Base-by-base conservation (phyloP, 2,329 filamentous ascomycete genomes). In the Neopestalotiopsis sp. region DNA sequence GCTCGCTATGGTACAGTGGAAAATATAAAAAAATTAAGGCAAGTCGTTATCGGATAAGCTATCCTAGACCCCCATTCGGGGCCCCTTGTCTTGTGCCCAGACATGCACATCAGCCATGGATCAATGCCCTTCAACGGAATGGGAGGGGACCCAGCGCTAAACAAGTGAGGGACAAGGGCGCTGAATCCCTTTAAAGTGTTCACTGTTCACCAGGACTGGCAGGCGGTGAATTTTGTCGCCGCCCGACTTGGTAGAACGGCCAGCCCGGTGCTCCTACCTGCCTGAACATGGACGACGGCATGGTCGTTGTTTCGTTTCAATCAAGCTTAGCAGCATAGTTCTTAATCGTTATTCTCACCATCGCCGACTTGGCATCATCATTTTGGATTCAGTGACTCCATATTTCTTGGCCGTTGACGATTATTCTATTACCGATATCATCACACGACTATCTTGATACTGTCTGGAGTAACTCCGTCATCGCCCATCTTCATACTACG, bases 171-270 rank as follows among this genome's bases (percentile, higher is more conserved):
- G 32, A 62, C 59, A 62, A 62, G 59, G 59, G 59, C 34, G 59
- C 14, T 17, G 32, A 17, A 30, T 62, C 28, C 59, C n/a, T 38
- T 24, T 34, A 40, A 20, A 40, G 59, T 62, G 30, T 17, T 34
- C n/a, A 30, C 59, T 62, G 30, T 17, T 34, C n/a, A 30, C 59
- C 40, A 30, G 9, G 32, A 38, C 12, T 30, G 59, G 59, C 32
- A 62, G 59, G 59, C 59, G 59, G 59, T 62, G 59, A 40, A 62
- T 38, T 40, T 62, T 62, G 59, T 62, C 32, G 59, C 59, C 57
- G 57, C 59, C 59, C 30, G 59, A 40, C 59, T 38, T 34, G 28
- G 28, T 20, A 62, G 28, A 32, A 30, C 59, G 9, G 59, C 32
- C 59, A n/a, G 34, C 59, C 59, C 45, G 45, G 45, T 52, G 6